Evolutionary conservation across 768 basidiomycete species (phyloP), one percentile per base, ranked within the genome.

Genomic region (Cyathus striatus): DNA sequence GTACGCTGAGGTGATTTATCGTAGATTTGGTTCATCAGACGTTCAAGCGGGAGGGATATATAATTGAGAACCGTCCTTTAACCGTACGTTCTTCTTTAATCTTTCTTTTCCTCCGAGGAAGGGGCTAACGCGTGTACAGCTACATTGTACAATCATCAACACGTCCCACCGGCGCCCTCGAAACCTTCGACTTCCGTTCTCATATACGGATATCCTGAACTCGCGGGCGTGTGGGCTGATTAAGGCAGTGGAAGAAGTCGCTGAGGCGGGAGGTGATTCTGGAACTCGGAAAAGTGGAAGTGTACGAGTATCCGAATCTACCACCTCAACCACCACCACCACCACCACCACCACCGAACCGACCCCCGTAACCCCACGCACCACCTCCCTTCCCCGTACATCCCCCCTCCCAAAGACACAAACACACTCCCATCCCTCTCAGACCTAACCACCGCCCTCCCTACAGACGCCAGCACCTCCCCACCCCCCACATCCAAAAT

Each of bases 101-200:
- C 17, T 5, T 13, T n/a, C 2, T 6, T 33, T 6, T 39, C 6
- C 5, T 9, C 10, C 27, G 9, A 45, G 35, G 35, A 3, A 13
- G 44, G 45, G 9, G 39, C 35, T 17, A 23, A 22, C 22, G 37
- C 23, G 22, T 23, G 2, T 18, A 34, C 42, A 73, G 71, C 56
- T 76, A 13, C 75, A 77, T 41, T 76, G 75, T 55, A 75, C 75
- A 2, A 56, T 76, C 25, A 55, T 78, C 37, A 79, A 79, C 43
- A 69, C 75, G 1, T 66, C 59, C 38, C 53, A 73, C 51, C 69
- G 75, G 44, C 64, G 57, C 48, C 71, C 68, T 4, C 45, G 49
- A 23, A 50, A 57, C 14, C n/a, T n/a, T n/a, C 50, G 64, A 12
- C 38, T 49, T 3, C 61, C 66, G n/a, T 72, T 72, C 44, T 66